These are phyloP conservation scores for Besnoitia besnoiti DNA, from an alignment of 169 alveolate genomes.

Conservation along the genomic window DNA sequence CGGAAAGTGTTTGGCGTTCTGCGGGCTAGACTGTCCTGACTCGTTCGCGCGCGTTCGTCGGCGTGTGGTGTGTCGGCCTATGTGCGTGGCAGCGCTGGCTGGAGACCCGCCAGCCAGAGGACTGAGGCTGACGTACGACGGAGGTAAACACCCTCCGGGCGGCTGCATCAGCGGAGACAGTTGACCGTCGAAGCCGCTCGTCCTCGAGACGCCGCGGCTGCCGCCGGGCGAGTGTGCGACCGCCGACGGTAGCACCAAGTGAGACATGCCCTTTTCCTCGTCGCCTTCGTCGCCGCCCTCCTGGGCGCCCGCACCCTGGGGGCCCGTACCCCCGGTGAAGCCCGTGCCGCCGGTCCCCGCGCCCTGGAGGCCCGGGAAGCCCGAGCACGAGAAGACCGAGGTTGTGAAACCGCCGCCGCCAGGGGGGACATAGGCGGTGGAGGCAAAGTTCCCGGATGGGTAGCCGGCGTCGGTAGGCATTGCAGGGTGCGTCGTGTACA, in stretches of 20 bases:
- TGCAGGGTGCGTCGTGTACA: not conserved
- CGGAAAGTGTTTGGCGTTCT: no score
- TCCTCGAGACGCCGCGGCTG: no score
- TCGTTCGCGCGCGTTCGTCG: no score
- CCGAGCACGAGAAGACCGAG: constrained; percentile 20
- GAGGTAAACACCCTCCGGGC: no score
- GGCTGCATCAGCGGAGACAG: no score
- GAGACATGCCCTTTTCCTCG: not conserved
- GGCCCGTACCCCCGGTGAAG: not conserved
- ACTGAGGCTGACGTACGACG: no score
- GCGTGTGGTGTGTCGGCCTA: no score
- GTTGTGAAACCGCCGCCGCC: not conserved
- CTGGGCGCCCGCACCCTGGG: not conserved
- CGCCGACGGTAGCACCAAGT: not conserved
- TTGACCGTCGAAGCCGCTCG: no score
- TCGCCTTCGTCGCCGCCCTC: not conserved
- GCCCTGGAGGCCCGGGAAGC: not conserved
- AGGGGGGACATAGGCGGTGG: not conserved
- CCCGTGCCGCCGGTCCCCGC: not conserved
- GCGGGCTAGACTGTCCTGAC: no score
- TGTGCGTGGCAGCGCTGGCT: no score
- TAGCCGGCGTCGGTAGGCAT: not conserved
- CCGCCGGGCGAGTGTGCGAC: not conserved
- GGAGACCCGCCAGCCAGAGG: no score
- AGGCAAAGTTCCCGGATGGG: not conserved